Evolutionary conservation across 768 basidiomycete genomes (phyloP), one percentile per base, ranked within the genome.

Genomic region (Cubamyces lactineus): DNA sequence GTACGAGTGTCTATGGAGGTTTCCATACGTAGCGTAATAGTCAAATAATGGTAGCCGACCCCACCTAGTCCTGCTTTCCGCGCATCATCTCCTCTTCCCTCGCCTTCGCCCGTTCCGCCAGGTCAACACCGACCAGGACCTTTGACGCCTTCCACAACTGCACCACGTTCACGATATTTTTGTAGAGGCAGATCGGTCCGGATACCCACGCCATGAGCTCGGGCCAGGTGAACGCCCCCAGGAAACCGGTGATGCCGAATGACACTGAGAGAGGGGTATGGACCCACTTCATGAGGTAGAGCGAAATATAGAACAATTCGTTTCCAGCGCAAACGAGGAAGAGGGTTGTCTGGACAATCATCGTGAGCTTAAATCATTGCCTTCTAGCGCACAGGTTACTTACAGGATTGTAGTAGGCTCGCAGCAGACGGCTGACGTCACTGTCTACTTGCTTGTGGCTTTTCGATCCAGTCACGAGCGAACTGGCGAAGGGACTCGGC

Each of bases 101-200:
- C 19, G 83, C 88, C 58, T 83, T 82, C 41, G 87, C 86, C 66
- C 95, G 79, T 75, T 96, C 94, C 46, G 91, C 92, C 49, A 97
- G 77, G 71, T 97, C 95, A 12, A 97, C 91, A 0, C 95, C 94
- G 15, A 97, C 95, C 16, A 97, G 82, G 57, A 94, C 93, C 76
- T 94, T 94, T 39, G 91, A 90, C 26, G 97, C 96, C 74, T 99
- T 99, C 96, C 96, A 98, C 60, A 98, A 85, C 75, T 99, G 97
- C 7, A 99, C 95, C 38, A 91, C 74, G 73, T 98, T 97, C 80
- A 99, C 93, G 59, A 95, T 70, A 73, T 98, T 97, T 80, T 98
- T 99, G 64, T 80, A 71, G 16, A 85, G 66, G 72, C 87, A 96
- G 49, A 97, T 76, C 0, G 87, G 89, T 66, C 80, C 80, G 40